Conservation (phyloP, 768 basidiomycete genomes). For the Gautieria morchelliformis region DNA sequence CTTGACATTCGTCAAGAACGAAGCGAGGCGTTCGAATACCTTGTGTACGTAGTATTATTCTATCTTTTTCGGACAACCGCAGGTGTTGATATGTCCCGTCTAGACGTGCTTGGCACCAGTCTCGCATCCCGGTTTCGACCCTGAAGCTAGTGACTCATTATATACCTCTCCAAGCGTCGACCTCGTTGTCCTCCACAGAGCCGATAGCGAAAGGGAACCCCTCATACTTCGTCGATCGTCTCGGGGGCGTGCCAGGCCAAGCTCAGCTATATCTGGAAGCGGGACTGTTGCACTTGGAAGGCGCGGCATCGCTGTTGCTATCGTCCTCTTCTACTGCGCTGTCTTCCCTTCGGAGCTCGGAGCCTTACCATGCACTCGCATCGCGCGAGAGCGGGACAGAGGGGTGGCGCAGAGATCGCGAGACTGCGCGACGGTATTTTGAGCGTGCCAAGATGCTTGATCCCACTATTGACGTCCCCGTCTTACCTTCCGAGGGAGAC, state of each 20-base stretch:
- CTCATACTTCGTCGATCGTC: conserved; percentile 52
- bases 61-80: not conserved
- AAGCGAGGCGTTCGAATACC: conserved; percentile 74
- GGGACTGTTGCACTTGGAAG: conserved; percentile 74
- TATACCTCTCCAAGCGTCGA: conserved; percentile 43
- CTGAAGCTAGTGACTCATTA: conserved; percentile 72
- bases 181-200: conserved; percentile 23
- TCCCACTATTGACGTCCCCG: conserved; percentile 59
- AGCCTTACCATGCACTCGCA: conserved; percentile 36
- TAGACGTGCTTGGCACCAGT: conserved; percentile 78
- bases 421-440: conserved; percentile 61
- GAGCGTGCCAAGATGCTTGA: conserved; percentile 54
- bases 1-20: conserved; percentile 67
- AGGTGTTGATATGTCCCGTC: conserved; percentile 1
- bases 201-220: conserved; percentile 40
- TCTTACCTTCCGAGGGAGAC: conserved; percentile 41
- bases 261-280: conserved; percentile 73
- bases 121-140: conserved; percentile 63
- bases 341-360: conserved; percentile 52
- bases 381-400: conserved; percentile 48
- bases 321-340: conserved; percentile 61
- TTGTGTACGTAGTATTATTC: conserved; percentile 43
- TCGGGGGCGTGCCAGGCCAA: conserved; percentile 58
- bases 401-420: conserved; percentile 68
- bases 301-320: conserved; percentile 61